phyloP scores from a whole-genome alignment of 2,329 filamentous ascomycete genomes.

The Thermothelomyces thermophilus region DNA sequence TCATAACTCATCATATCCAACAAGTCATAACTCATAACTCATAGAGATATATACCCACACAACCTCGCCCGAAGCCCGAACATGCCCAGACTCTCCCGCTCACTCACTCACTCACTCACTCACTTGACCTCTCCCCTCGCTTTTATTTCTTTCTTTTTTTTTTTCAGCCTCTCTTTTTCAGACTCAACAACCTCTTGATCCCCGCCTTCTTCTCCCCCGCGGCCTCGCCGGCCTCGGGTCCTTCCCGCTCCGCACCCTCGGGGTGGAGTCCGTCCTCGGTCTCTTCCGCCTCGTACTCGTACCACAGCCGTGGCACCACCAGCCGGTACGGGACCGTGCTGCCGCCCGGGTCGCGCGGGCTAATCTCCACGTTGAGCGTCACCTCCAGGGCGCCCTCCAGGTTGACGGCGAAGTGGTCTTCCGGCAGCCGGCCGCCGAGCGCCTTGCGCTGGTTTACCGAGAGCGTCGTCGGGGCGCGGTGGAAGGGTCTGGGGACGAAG shows the following conservation, averaged over 20 bases:
- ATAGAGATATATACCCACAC: neutral
- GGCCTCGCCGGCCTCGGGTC: constrained; percentile 22
- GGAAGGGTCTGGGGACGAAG: constrained; percentile 42
- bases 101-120: no score
- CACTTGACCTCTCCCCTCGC: no score
- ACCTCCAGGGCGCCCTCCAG: constrained; percentile 81
- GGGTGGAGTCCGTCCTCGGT: neutral
- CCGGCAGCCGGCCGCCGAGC: constrained; percentile 5
- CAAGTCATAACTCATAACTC: neutral
- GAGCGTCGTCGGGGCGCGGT: constrained; percentile 63
- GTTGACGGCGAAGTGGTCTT: constrained; percentile 55
- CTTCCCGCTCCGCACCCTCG: neutral
- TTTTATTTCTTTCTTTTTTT: no score
- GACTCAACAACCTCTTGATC: constrained; percentile 41
- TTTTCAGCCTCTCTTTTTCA: constrained; percentile 30
- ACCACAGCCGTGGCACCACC: constrained; percentile 71
- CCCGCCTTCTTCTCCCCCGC: constrained; percentile 10
- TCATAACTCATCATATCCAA: constrained; percentile 1
- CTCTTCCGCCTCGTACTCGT: constrained; percentile 43
- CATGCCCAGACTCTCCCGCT: no score
- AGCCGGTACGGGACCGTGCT: constrained; percentile 83
- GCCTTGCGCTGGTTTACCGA: constrained; percentile 54
- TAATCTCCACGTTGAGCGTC: constrained; percentile 83
- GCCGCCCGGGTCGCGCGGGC: constrained; percentile 75
- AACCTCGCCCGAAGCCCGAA: neutral